Evolutionary conservation across 768 basidiomycete species (phyloP).

Genomic region (Psilocybe tampanensis): DNA sequence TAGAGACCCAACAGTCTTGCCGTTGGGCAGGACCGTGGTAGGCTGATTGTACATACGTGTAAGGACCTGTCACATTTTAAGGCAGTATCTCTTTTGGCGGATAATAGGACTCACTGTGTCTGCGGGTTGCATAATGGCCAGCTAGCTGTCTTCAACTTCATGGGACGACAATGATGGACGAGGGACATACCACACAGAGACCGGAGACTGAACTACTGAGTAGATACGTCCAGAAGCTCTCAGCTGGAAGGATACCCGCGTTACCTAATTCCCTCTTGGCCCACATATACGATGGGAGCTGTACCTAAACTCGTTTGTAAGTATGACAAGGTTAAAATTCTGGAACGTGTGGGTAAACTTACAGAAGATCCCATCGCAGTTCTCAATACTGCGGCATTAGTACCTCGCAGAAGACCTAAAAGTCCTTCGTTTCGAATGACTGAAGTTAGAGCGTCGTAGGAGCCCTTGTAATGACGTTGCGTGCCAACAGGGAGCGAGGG

Average conservation of each 20-base stretch:
- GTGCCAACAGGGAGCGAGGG: not conserved
- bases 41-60: slow-evolving; percentile 1
- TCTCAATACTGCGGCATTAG: not conserved
- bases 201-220: not conserved
- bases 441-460: not conserved
- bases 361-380: not conserved
- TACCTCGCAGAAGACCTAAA: not conserved
- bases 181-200: not conserved
- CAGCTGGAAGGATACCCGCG: not conserved
- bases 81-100: not conserved
- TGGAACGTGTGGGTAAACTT: not conserved
- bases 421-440: not conserved
- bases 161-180: not conserved
- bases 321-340: not conserved
- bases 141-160: not conserved
- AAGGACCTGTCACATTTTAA: not conserved
- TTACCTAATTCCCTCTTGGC: not conserved
- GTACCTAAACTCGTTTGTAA: not conserved
- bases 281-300: not conserved
- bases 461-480: not conserved
- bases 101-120: not conserved
- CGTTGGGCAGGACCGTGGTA: not conserved
- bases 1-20: not conserved
- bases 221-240: not conserved
- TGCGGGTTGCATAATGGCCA: not conserved